Evolutionary conservation across 2,329 filamentous ascomycete genomes (phyloP), one percentile per base, ranked within the genome.

Genomic region (Aureobasidium sp.): DNA sequence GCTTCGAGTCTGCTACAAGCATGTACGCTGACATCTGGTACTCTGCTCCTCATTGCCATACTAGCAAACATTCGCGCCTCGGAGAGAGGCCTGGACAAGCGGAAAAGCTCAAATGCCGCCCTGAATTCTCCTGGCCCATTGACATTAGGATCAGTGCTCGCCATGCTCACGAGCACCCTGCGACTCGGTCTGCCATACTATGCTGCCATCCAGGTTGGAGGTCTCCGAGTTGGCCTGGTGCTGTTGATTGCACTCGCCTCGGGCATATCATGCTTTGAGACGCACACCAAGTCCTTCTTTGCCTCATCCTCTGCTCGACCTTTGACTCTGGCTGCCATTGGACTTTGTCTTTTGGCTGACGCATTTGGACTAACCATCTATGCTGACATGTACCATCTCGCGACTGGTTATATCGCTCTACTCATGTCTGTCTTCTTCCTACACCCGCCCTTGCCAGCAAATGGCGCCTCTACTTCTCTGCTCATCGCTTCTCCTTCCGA

Each of bases 121-220:
- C n/a, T 63, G n/a, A 22, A n/a, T 29, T 12, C 7, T 29, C 17
- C n/a, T 34, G 57, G 37, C 17, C 36, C 37, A 14, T 58, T 60
- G 37, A 63, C 36, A 4, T n/a, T 39, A 25, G 37, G 20, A 6
- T 51, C 63, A 12, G 20, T 53, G 1, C 15, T 22, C 3, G 47
- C 51, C 20, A 42, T 63, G 49, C 25, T 61, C 25, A 59, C 48
- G 17, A 65, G 57, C 36, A 39, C 66, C 1, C 20, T 71, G 31
- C 66, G 66, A 47, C 64, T 71, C 14, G 72, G 67, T 9, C 67
- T 86, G 34, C 84, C 84, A 0, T 81, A 84, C 67, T 85, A 83
- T 68, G 81, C 83, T 9, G 71, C 80, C 0, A 74, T 83, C 65
- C 78, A 83, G 62, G 70, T 85, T 14, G 83, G 82, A 9, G 82